These are phyloP conservation scores for Ustilago tritici DNA, from an alignment of 1,284 basidiomycete species.

Conservation along the genomic window DNA sequence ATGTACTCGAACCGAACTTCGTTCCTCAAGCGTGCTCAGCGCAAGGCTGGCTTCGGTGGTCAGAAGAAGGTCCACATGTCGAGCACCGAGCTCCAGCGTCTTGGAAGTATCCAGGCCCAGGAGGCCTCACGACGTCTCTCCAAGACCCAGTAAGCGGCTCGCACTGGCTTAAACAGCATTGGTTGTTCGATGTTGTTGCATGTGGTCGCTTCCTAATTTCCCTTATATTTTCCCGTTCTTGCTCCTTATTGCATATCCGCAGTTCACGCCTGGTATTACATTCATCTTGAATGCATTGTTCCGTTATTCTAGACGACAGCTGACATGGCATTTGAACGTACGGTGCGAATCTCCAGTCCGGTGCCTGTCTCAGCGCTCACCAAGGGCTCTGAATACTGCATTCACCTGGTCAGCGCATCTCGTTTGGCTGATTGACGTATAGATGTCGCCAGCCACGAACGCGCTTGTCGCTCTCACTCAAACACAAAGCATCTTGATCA, in stretches of 20 bases:
- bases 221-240: background rate
- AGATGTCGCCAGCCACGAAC: constrained; percentile 1
- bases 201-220: background rate
- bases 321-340: constrained; percentile 6
- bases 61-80: constrained; percentile 77
- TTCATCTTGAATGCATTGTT: constrained; percentile 14
- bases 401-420: background rate
- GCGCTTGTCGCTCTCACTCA: background rate
- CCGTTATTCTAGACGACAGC: background rate
- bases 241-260: constrained; percentile 15
- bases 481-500: constrained; percentile 14
- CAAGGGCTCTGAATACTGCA: constrained; percentile 1
- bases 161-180: constrained; percentile 2
- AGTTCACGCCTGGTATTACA: constrained; percentile 10
- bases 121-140: constrained; percentile 81
- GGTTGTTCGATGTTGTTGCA: background rate
- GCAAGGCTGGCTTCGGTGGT: constrained; percentile 85
- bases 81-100: constrained; percentile 81
- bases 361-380: background rate
- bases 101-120: constrained; percentile 85
- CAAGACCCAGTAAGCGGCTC: constrained; percentile 70
- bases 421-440: constrained; percentile 1
- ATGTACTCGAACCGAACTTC: constrained; percentile 91
- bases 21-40: constrained; percentile 85
- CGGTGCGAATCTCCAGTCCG: constrained; percentile 10